Evolutionary conservation across 2,329 filamentous ascomycete species (phyloP).

Genomic region (Colletotrichum chrysophilum): DNA sequence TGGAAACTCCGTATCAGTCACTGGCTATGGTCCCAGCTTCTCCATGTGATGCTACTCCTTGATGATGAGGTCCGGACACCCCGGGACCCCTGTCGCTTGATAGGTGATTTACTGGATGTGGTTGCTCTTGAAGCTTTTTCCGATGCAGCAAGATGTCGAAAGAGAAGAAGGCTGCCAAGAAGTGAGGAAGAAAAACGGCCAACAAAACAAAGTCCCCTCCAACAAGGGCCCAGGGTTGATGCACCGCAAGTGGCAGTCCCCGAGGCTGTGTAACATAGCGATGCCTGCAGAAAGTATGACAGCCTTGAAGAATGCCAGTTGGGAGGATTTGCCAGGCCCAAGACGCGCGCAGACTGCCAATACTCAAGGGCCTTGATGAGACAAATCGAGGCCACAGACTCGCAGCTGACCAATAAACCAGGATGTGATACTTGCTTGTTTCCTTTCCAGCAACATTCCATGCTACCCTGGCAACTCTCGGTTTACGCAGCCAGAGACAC

Average conservation of each 20-base stretch:
- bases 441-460: not conserved
- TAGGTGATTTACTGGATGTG: not conserved
- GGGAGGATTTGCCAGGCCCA: not conserved
- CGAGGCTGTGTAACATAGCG: not conserved
- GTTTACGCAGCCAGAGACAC: not conserved
- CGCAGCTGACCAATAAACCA: not conserved
- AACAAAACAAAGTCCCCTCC: not conserved
- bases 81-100: not conserved
- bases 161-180: not conserved
- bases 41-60: not conserved
- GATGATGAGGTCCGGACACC: not conserved
- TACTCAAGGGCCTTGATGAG: not conserved
- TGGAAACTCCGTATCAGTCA: not conserved
- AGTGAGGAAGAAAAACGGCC: not conserved
- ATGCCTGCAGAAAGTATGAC: not conserved
- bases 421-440: not conserved
- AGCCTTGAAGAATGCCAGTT: slow-evolving; percentile 5
- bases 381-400: not conserved
- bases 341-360: not conserved
- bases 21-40: not conserved
- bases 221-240: not conserved
- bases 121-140: not conserved
- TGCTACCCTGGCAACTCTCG: not conserved
- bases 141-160: not conserved
- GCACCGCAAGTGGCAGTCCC: not conserved